Evolutionary conservation across 768 basidiomycete genomes (phyloP).

Genomic region (Cyclocybe aegerita): DNA sequence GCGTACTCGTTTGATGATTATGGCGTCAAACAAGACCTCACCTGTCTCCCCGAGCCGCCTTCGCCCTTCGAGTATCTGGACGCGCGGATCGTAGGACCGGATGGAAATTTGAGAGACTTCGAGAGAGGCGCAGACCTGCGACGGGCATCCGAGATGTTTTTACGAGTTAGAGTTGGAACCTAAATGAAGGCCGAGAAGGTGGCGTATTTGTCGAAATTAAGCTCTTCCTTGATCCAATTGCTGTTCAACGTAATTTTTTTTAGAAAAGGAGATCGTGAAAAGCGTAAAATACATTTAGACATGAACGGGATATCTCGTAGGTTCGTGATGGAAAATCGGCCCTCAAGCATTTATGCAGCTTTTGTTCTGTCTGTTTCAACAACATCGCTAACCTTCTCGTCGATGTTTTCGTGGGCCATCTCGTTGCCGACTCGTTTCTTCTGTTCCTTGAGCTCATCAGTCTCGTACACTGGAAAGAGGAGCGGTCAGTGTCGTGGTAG

Average conservation of each 20-base stretch:
- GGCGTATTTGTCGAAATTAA: too few relatives aligned
- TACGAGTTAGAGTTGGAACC: constrained; percentile 11
- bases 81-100: constrained; percentile 1
- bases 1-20: constrained; percentile 49
- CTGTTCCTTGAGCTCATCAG: constrained; percentile 39
- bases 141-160: constrained; percentile 12
- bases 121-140: constrained; percentile 4
- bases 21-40: constrained; percentile 40
- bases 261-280: not conserved
- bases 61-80: constrained; percentile 20
- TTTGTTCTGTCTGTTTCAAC: too few relatives aligned
- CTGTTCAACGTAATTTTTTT: not conserved
- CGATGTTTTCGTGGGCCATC: constrained; percentile 24
- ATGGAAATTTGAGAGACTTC: not conserved
- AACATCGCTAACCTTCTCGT: constrained; percentile 6
- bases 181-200: not conserved
- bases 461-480: constrained; percentile 38
- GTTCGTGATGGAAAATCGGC: too few relatives aligned
- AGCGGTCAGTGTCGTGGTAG: not conserved
- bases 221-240: too few relatives aligned
- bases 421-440: constrained; percentile 40
- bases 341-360: too few relatives aligned
- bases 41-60: constrained; percentile 23
- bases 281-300: not conserved
- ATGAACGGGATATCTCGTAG: too few relatives aligned